Base-by-base conservation (phyloP, 1,139 yeast species). In the Candida neerlandica region DNA sequence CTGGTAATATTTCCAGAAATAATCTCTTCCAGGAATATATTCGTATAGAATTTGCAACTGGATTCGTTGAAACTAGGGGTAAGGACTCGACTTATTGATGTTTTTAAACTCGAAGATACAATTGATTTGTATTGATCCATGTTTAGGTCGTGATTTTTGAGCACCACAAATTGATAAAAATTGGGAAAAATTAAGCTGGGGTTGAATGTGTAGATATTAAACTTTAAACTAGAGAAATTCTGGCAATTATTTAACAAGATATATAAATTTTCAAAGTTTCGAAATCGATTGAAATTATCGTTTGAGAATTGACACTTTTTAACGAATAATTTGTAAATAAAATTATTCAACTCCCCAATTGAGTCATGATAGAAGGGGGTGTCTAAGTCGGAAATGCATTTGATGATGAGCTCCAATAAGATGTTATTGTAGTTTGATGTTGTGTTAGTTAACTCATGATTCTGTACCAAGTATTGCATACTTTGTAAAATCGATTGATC, bases 171-270 rank as follows among this genome's bases (percentile, higher is more conserved):
- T 12, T 55, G 49, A 51, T 67, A 65, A 51, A 67, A 67, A 19
- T 50, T 45, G 2, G 70, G 71, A 49, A 65, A 69, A 42, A 65
- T 46, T 15, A 68, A 51, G 14, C 58, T 58, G 2, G 72, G 71
- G 16, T 64, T 60, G 19, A 58, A 57, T 1, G 70, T 62, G 29
- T 59, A 60, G 30, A 56, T 49, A 23, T 56, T 55, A 29, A 55
- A 51, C 19, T 51, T 52, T n/a, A 56, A 41, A 15, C 41, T 46
- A 14, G 46, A 26, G 43, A 55, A 58, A 35, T 51, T 53, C n/a
- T 23, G 37, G n/a, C 52, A 46, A 12, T 48, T 41, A 32, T 52
- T 49, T 9, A 56, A 37, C 19, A 58, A 54, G 6, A 48, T 39
- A n/a, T 52, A 56, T 11, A 62, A 47, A 45, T 61, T 64, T 48